Conservation (phyloP, 306 rosid species). For the Fragaria vesca region DNA sequence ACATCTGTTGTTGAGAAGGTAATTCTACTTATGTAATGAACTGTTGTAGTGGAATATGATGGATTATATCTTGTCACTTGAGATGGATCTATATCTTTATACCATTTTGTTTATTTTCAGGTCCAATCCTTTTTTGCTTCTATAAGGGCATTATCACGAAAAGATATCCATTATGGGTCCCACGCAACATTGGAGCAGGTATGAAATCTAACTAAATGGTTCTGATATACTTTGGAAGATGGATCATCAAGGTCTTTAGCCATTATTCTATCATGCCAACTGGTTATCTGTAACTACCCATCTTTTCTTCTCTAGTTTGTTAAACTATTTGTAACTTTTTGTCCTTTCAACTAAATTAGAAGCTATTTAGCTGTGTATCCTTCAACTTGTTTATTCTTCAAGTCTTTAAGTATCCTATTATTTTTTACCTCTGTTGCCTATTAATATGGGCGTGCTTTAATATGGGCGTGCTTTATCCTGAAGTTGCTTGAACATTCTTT, state of each 20-base stretch:
- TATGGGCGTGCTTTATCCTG: background rate
- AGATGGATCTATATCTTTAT: background rate
- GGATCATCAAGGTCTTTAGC: conserved; percentile 18
- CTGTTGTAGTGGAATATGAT: conserved; percentile 9
- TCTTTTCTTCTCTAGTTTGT: background rate
- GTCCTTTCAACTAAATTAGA: background rate
- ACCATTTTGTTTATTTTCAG: conserved; percentile 37
- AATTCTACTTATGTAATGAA: conserved; percentile 19
- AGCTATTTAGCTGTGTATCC: background rate
- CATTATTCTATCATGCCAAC: background rate
- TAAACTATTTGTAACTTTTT: background rate
- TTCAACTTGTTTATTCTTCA: background rate
- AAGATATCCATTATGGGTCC: conserved; percentile 75
- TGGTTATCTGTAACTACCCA: background rate
- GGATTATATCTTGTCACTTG: conserved; percentile 11
- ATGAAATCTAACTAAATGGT: background rate
- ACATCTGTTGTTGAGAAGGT: conserved; percentile 85
- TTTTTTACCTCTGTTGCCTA: background rate
- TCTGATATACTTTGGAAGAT: conserved; percentile 13
- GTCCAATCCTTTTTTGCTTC: conserved; percentile 62
- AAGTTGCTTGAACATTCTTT: background rate
- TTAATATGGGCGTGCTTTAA: background rate
- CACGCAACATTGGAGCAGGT: conserved; percentile 88
- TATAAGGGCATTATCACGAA: conserved; percentile 58
- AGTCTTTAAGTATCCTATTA: background rate